Evolutionary conservation across 2,329 filamentous ascomycete species (phyloP), one percentile per base, ranked within the genome.

Genomic region (Coniochaeta sp.): DNA sequence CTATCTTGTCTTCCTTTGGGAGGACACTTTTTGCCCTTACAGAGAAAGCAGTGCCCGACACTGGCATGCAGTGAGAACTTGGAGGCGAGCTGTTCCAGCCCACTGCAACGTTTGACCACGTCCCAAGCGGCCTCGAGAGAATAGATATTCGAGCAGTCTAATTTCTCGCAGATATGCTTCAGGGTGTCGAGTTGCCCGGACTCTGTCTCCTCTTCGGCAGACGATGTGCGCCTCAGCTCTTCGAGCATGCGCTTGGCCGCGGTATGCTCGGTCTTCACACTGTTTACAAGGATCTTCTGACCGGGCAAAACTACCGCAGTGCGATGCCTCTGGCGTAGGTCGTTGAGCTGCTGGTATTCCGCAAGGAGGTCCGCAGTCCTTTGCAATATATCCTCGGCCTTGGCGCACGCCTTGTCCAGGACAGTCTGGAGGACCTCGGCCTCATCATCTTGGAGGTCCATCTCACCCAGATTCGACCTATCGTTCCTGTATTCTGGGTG

Each of bases 1-100:
- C 52, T 43, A 12, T 28, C 12, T 57, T 63, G 58, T 11, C 26
- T 50, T 16, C 24, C 38, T 34, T 56, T 44, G 22, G 33, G 34
- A 17, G 58, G 58, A 19, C 58, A 60, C n/a, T 55, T 60, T 52
- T 60, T 58, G 36, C 56, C 34, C 17, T 31, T 58, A 17, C 56
- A 58, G 36, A 58, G 26, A 24, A 22, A 11, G 24, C 56, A 58
- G 3, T 5, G 22, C 26, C 56, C 56, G 1, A 58, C 11, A 24
- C 17, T 44, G 22, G 56, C 11, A 31, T 58, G 56, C 3, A 31
- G 36, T 6, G 56, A 58, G 56, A 58, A 58, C 34, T 17, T 44
- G 4, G 24, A 58, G 11, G 24, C 38, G 6, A 58, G 36, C 11
- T 34, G 26, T 12, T 58, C 56, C 34, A 58, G 36, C 8, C 56